Percentiles rank a stretch among this genome's conserved stretches.
Evolutionary conservation across 257 asterid species (phyloP).

Genomic region (Ocimum tenuiflorum): DNA sequence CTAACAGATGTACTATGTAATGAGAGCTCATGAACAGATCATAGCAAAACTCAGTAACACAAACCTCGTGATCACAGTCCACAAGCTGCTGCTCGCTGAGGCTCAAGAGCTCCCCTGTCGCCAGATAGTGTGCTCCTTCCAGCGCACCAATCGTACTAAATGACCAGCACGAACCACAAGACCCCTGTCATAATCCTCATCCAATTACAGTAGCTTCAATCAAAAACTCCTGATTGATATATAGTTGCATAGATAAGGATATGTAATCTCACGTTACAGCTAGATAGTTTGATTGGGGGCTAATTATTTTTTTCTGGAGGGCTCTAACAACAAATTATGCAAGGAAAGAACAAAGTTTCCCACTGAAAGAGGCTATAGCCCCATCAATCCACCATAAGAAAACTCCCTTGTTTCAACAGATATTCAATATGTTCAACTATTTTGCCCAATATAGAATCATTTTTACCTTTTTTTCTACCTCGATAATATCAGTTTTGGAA

Average conservation of each 20-base stretch:
- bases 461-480: neutral
- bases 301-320: too few relatives aligned
- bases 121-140: slow-evolving; percentile 80
- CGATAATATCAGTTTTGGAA: neutral
- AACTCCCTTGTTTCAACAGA: neutral
- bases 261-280: too few relatives aligned
- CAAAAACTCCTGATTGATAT: neutral
- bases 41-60: slow-evolving; percentile 13
- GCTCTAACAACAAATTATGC: neutral
- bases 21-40: too few relatives aligned
- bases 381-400: neutral
- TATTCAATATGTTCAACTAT: neutral
- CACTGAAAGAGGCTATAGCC: neutral
- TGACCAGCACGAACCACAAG: slow-evolving; percentile 98
- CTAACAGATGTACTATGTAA: neutral
- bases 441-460: neutral
- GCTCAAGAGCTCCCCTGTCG: slow-evolving; percentile 82
- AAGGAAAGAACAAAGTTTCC: neutral
- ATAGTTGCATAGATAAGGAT: too few relatives aligned
- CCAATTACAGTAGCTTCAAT: neutral
- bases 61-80: slow-evolving; percentile 94
- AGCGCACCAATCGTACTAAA: slow-evolving; percentile 80
- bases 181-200: slow-evolving; percentile 45
- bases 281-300: too few relatives aligned
- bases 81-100: slow-evolving; percentile 99